Evolutionary conservation across 2,329 filamentous ascomycete species (phyloP).

Genomic region (Apiospora saccharicola): DNA sequence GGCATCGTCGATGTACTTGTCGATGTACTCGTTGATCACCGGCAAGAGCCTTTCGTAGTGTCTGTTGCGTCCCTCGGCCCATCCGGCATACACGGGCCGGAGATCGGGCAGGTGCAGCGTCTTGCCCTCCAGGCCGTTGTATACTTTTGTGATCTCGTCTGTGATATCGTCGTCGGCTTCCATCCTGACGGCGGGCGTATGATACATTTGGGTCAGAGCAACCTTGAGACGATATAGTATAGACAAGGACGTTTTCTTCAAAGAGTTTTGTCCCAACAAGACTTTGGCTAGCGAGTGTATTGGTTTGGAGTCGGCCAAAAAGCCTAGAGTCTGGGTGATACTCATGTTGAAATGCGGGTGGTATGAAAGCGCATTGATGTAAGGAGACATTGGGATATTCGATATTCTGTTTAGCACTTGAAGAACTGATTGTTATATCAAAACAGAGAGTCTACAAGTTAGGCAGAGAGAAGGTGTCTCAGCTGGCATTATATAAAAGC

Average conservation of each 20-base stretch:
- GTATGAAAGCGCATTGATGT: neutral
- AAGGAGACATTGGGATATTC: neutral
- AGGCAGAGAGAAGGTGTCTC: neutral
- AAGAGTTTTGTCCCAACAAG: neutral
- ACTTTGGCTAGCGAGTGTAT: neutral
- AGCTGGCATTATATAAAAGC: neutral
- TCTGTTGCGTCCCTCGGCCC: conserved; percentile 30
- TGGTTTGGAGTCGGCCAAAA: neutral
- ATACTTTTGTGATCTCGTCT: conserved; percentile 12
- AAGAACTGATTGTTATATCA: neutral
- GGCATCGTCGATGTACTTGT: conserved; percentile 30
- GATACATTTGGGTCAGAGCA: neutral
- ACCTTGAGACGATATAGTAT: neutral
- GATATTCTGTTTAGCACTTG: neutral
- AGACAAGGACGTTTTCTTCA: neutral
- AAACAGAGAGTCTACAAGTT: neutral
- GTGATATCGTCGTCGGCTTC: neutral
- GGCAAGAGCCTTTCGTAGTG: conserved; percentile 29
- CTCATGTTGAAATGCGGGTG: neutral
- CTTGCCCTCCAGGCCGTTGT: conserved; percentile 24
- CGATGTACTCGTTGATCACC: conserved; percentile 31
- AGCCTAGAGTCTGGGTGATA: neutral
- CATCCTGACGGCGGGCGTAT: neutral
- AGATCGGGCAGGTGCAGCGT: conserved; percentile 31
- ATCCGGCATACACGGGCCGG: conserved; percentile 31